Conservation (phyloP, 352 stramenopile species). For the Phytophthora brassicae region DNA sequence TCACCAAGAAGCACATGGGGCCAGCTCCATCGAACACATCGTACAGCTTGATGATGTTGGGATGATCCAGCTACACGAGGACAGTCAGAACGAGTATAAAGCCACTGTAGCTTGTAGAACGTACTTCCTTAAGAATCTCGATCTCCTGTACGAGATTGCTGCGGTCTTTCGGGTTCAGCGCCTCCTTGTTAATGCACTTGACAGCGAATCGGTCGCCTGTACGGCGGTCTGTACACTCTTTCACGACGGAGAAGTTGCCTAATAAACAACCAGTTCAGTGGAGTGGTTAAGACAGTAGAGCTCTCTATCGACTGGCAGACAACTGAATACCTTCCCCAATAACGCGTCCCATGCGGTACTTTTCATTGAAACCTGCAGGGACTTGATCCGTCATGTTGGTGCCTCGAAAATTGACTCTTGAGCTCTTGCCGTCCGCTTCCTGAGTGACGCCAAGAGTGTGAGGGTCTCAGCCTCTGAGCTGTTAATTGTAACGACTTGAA, state of each 20-base stretch:
- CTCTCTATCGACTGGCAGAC: too few species aligned
- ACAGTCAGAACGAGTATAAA: neutral
- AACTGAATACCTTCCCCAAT: slow-evolving; percentile 72
- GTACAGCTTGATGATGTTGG: slow-evolving; percentile 88
- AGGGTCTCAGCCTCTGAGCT: slow-evolving; percentile 22
- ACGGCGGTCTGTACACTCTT: slow-evolving; percentile 59
- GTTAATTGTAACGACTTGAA: slow-evolving; percentile 14
- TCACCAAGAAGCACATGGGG: slow-evolving; percentile 85
- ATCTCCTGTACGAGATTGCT: slow-evolving; percentile 84
- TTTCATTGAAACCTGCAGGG: slow-evolving; percentile 62
- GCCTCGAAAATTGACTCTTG: slow-evolving; percentile 7
- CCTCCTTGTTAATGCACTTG: slow-evolving; percentile 85
- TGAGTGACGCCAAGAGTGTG: slow-evolving; percentile 22
- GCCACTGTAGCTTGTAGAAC: neutral
- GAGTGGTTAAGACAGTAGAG: neutral
- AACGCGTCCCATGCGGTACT: slow-evolving; percentile 78
- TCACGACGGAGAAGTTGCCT: slow-evolving; percentile 88
- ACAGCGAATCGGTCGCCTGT: slow-evolving; percentile 66
- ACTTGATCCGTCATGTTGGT: slow-evolving; percentile 54
- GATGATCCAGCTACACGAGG: slow-evolving; percentile 60
- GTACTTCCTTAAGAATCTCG: slow-evolving; percentile 73
- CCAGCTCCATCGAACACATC: slow-evolving; percentile 83
- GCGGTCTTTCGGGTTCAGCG: slow-evolving; percentile 78
- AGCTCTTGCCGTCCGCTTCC: neutral
- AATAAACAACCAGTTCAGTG: slow-evolving; percentile 1